These are phyloP conservation scores for Exidia glandulosa DNA, from an alignment of 768 basidiomycete genomes.

Conservation along the genomic window DNA sequence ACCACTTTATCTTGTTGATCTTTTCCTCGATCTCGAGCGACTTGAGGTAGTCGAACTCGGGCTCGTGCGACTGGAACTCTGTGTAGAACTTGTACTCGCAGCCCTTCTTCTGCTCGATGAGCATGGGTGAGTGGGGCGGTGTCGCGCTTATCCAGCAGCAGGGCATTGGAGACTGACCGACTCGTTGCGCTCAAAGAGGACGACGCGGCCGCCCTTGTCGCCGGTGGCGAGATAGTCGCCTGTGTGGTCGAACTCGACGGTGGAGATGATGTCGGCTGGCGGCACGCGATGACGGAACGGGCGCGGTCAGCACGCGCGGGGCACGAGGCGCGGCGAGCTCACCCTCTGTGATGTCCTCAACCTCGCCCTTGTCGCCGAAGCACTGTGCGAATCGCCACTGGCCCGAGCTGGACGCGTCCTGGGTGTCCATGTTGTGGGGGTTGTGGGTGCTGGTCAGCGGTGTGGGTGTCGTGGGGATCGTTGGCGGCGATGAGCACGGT, in stretches of 20 bases:
- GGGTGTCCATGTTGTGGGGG: constrained; percentile 52
- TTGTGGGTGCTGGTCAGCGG: constrained; percentile 4
- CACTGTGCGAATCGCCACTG: constrained; percentile 99
- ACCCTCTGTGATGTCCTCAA: constrained; percentile 99
- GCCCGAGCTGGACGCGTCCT: constrained; percentile 67
- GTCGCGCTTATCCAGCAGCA: neutral
- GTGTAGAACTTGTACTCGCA: constrained; percentile 99
- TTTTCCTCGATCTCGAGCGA: constrained; percentile 99
- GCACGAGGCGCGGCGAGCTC: constrained; percentile 14
- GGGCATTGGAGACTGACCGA: constrained; percentile 43
- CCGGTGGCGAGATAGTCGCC: constrained; percentile 99
- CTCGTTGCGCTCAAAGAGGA: constrained; percentile 97
- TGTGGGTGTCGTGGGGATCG: constrained; percentile 18
- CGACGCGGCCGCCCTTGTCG: constrained; percentile 98
- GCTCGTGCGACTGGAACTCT: constrained; percentile 99
- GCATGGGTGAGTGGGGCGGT: neutral
- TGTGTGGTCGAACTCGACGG: constrained; percentile 98
- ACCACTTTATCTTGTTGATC: constrained; percentile 99
- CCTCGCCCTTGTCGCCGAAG: constrained; percentile 99
- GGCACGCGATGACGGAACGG: constrained; percentile 9
- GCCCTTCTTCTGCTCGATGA: constrained; percentile 78
- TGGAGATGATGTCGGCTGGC: constrained; percentile 98
- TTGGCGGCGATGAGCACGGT: constrained; percentile 17
- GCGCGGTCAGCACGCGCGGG: constrained; percentile 3
- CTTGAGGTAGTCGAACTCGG: constrained; percentile 99